Percentiles rank a stretch among this genome's conserved stretches.
Evolutionary conservation across 2,329 filamentous ascomycete genomes (phyloP).

Genomic region (Lecanicillium sp.): DNA sequence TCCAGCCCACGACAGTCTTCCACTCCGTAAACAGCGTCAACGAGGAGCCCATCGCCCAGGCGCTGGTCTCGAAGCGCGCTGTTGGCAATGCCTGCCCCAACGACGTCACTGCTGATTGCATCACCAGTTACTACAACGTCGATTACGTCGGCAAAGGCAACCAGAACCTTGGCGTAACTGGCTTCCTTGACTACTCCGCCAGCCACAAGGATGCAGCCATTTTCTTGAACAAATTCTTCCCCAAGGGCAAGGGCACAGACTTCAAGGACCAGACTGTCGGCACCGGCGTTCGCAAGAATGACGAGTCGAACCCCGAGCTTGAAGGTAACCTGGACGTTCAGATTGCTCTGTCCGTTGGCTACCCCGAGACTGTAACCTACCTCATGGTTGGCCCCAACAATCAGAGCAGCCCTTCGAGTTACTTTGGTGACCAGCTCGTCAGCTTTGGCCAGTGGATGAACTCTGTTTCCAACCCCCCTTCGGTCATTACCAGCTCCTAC

Average conservation of each 20-base stretch:
- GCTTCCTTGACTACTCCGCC: conserved; percentile 12
- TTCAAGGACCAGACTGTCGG: conserved; percentile 12
- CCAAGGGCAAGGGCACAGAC: neutral
- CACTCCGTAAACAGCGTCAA: neutral
- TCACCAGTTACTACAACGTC: conserved; percentile 13
- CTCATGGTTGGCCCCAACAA: conserved; percentile 9
- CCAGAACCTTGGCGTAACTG: conserved; percentile 12
- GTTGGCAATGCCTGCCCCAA: conserved; percentile 1
- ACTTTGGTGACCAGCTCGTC: conserved; percentile 9
- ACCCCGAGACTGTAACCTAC: conserved; percentile 14
- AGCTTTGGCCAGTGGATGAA: conserved; percentile 7
- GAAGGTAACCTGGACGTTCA: conserved; percentile 16
- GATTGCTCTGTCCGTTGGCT: conserved; percentile 11
- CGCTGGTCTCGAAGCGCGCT: neutral
- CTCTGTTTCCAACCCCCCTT: neutral
- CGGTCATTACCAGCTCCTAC: conserved; percentile 48
- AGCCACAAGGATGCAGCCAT: conserved; percentile 9
- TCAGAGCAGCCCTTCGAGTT: neutral
- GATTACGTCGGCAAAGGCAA: conserved; percentile 9
- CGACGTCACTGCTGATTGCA: conserved; percentile 10
- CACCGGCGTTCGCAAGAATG: conserved; percentile 2
- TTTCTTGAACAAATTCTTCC: conserved; percentile 4
- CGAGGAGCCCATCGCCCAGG: neutral
- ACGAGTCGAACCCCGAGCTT: neutral
- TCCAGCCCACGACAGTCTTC: conserved; percentile 16